Percentiles rank a stretch among this genome's conserved stretches.
Conservation (phyloP, 2,329 filamentous ascomycete genomes). For the Nigrograna mackinnonii region DNA sequence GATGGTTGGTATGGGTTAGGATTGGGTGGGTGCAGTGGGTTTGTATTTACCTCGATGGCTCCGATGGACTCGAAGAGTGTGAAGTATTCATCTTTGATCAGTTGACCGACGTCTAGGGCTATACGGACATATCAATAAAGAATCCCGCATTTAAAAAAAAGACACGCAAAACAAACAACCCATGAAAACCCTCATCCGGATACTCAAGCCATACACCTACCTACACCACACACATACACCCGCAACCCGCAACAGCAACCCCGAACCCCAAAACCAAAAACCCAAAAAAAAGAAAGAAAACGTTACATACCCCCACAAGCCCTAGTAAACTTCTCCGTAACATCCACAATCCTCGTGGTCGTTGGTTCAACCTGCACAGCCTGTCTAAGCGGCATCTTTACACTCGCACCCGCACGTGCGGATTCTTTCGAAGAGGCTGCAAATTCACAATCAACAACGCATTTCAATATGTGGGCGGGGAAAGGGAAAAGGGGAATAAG, state of each 20-base stretch:
- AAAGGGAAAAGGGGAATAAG: no score
- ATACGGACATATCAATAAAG: not conserved
- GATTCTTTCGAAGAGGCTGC: no score
- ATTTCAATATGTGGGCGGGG: no score
- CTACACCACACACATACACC: no score
- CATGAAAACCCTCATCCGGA: no score
- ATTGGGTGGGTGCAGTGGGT: not conserved
- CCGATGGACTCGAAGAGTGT: constrained; percentile 94
- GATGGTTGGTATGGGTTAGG: not conserved
- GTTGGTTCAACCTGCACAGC: constrained; percentile 21
- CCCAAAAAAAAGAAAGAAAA: not conserved
- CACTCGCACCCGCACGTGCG: no score
- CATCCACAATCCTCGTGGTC: constrained; percentile 51
- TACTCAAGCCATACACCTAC: no score
- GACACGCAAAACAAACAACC: no score
- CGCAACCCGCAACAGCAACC: no score
- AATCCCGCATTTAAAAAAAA: no score
- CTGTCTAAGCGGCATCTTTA: constrained; percentile 32
- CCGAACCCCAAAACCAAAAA: constrained; percentile 7
- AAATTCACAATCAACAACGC: no score
- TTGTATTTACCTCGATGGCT: constrained; percentile 65
- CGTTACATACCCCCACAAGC: constrained; percentile 53
- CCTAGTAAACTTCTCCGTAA: constrained; percentile 58
- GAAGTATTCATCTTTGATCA: constrained; percentile 93
- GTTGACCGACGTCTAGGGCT: constrained; percentile 78